Evolutionary conservation across 148 eudicot genomes (phyloP), one percentile per base, ranked within the genome.

Genomic region (Chenopodium formosanum): DNA sequence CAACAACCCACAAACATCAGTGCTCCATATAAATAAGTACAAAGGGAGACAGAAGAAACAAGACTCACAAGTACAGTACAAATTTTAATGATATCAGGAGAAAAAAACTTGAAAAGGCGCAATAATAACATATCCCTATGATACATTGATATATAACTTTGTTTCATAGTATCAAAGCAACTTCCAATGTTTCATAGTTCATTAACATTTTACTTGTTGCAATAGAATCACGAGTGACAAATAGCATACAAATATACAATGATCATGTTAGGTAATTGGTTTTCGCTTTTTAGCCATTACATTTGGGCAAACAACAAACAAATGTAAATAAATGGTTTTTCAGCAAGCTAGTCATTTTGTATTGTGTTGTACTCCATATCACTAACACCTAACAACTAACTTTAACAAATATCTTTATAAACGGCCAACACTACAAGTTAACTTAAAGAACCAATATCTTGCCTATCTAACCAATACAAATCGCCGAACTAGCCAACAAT

Each of bases 111-210:
- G 62, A 22, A 56, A 56, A 56, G 62, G 62, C 62, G 1, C 29
- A 76, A 34, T 4, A 70, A 70, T 20, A 32, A 76, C 69, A 76
- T 60, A 76, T 60, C 52, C 69, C 68, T 60, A 60, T 29, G 69
- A 19, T 29, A 20, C 11, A n/a, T 37, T 37, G 44, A 37, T 37
- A 37, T 0, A 37, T 32, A 56, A 56, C 79, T 76, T 23, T 60
- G 37, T 19, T 17, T 70, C 73, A 70, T 40, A 46, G 8, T 73
- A 40, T 13, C 27, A 47, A 22, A n/a, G 3, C 20, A 46, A 11
- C 23, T 47, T 31, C 11, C 14, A 19, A 73, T 12, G 8, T n/a
- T 46, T 13, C 76, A 73, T 23, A 46, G 2, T 20, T 16, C 47
- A 70, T 37, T 1, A 29, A 68, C 9, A 37, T 27, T 64, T 40